These are phyloP conservation scores for Talaromyces thailandensis DNA, from an alignment of 495 filamentous ascomycete genomes.

Conservation along the genomic window DNA sequence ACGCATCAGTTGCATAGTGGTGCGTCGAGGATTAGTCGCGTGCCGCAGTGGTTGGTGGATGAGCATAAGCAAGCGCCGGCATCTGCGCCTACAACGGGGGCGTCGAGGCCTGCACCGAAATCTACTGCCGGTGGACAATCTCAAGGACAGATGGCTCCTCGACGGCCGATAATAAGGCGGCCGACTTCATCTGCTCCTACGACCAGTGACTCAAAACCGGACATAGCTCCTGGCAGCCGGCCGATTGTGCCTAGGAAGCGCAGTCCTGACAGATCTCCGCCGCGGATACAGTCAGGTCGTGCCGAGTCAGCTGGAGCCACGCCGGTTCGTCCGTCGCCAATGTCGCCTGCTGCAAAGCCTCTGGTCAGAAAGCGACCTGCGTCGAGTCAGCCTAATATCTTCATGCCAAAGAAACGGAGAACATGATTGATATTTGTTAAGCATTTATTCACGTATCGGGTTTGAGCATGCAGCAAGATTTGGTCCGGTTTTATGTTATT, in stretches of 20 bases:
- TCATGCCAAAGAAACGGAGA: constrained; percentile 32
- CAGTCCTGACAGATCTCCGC: not conserved
- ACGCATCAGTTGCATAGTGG: constrained; percentile 30
- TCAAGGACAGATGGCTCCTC: not conserved
- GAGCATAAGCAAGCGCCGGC: constrained; percentile 27
- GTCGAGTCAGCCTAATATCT: constrained; percentile 18
- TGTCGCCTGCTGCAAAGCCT: constrained; percentile 4
- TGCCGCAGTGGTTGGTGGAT: constrained; percentile 33
- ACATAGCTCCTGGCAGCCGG: not conserved
- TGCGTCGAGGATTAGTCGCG: constrained; percentile 27
- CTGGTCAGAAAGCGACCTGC: constrained; percentile 23
- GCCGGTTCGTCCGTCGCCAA: not conserved
- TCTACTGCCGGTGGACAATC: not conserved
- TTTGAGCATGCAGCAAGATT: not conserved
- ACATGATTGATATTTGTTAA: constrained; percentile 7
- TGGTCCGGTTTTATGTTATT: not conserved
- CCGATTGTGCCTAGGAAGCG: not conserved
- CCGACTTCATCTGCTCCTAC: not conserved
- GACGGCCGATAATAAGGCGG: not conserved
- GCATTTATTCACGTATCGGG: not conserved
- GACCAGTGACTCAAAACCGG: not conserved
- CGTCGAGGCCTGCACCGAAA: not conserved
- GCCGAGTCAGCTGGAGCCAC: not conserved
- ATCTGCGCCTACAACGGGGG: not conserved
- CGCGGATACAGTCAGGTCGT: not conserved